Evolutionary conservation across 805 yeast species (phyloP).

Genomic region (Candida michaelii): DNA sequence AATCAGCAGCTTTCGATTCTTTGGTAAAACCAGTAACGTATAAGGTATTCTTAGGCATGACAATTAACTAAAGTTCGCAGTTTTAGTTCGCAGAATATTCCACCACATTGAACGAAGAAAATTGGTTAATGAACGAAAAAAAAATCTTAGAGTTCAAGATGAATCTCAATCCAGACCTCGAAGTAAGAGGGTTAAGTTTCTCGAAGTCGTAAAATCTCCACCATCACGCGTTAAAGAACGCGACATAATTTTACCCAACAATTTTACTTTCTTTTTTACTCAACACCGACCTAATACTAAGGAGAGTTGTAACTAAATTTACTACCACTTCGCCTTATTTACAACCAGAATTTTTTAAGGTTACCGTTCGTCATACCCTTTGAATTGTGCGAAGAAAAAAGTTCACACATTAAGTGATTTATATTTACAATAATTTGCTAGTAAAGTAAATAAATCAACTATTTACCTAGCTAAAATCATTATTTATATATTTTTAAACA

Average conservation of each 20-base stretch:
- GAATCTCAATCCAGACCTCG: too few species aligned
- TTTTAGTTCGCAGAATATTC: not conserved
- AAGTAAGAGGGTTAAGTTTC: too few species aligned
- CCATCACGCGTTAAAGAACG: conserved; percentile 1
- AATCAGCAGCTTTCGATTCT: conserved; percentile 53
- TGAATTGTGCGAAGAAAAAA: conserved; percentile 2
- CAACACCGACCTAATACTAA: not conserved
- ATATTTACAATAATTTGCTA: not conserved
- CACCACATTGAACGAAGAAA: not conserved
- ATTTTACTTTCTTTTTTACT: conserved; percentile 6
- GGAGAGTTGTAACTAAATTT: not conserved
- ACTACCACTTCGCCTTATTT: not conserved
- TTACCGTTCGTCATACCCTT: not conserved
- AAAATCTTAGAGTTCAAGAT: too few species aligned
- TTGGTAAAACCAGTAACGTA: conserved; percentile 59
- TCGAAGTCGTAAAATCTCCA: not conserved
- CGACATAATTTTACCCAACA: conserved; percentile 5
- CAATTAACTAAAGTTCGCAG: not conserved
- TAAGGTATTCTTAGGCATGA: conserved; percentile 48
- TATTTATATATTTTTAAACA: too few species aligned
- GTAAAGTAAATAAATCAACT: not conserved
- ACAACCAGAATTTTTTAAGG: not conserved
- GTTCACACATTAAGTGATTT: not conserved
- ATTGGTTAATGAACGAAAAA: not conserved
- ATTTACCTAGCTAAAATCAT: not conserved